Conservation (phyloP, 805 yeast species). For the Danielia reshetovae region DNA sequence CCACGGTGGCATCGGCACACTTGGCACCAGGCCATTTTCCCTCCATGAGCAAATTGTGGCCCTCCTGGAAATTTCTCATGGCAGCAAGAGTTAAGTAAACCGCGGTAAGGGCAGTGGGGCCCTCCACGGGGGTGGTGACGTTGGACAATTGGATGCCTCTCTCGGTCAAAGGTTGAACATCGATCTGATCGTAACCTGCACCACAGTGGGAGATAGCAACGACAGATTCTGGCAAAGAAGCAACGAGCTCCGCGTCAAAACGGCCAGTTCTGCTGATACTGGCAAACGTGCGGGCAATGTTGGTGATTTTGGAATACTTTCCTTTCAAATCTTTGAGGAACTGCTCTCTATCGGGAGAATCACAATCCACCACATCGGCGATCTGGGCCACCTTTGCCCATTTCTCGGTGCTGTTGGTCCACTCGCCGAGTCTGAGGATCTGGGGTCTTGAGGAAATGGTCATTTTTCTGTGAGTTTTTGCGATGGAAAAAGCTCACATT, state of each 20-base stretch:
- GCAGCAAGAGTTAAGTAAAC: conserved; percentile 61
- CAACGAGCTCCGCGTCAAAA: conserved; percentile 59
- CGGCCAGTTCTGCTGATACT: conserved; percentile 54
- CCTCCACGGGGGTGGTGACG: conserved; percentile 62
- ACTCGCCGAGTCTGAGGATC: conserved; percentile 16
- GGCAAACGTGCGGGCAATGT: conserved; percentile 50
- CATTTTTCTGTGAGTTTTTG: conserved; percentile 9
- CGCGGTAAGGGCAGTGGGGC: conserved; percentile 70
- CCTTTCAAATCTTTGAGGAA: conserved; percentile 41
- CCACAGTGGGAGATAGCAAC: conserved; percentile 59
- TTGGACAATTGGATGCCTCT: conserved; percentile 62
- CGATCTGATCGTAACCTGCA: conserved; percentile 76
- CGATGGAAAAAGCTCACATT: conserved; percentile 8
- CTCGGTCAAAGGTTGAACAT: conserved; percentile 47
- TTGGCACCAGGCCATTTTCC: conserved; percentile 59
- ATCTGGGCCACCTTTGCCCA: conserved; percentile 14
- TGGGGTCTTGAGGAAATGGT: conserved; percentile 12
- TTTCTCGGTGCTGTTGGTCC: conserved; percentile 10
- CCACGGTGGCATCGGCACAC: conserved; percentile 53
- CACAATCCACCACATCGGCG: conserved; percentile 36
- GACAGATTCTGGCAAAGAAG: conserved; percentile 51
- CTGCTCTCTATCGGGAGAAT: conserved; percentile 33
- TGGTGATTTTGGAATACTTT: conserved; percentile 41
- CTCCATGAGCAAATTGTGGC: conserved; percentile 45
- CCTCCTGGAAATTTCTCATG: conserved; percentile 61